Base-by-base conservation (phyloP, 306 rosid species). In the Dalbergia oliveri region DNA sequence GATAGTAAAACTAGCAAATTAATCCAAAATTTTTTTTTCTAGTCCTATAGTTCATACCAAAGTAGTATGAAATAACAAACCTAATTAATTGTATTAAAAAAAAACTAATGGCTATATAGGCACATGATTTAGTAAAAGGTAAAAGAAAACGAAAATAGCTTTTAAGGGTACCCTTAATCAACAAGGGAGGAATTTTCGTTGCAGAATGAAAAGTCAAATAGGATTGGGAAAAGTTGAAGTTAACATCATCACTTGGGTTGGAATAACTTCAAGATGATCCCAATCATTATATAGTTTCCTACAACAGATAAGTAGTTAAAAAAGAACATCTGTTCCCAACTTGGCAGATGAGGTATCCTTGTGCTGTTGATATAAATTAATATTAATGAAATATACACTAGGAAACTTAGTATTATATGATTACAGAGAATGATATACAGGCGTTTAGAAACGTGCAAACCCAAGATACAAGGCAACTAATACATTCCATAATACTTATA, bases 121-220 rank as follows among this genome's bases (percentile, higher is more conserved):
- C 72, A 65, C 77, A 66, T 11, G 76, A 45, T 76, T 43, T 53
- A 60, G 79, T 75, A 69, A 70, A 70, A 79, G 31, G 68, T 63
- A 11, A 43, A 43, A 67, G 45, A 64, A 74, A 26, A 45, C 12
- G 66, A 79, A 44, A 47, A 73, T 51, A 60, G 73, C 83, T 83
- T 79, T 80, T 59, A 54, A 5, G 77, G 53, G 6, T 12, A 66
- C 72, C 84, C 87, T 86, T 86, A 77, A 83, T 58, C 71, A 80
- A 72, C 79, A 83, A 80, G 87, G 79, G 83, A 83, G 69, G 89
- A 80, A 86, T 83, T 84, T 80, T 63, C 31, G 68, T 58, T 51
- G 39, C 68, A 14, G 60, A 47, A 45, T 34, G 2, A 57, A 54
- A 86, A 72, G 89, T 86, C 85, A 86, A 86, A 72, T 72, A 66